These are phyloP conservation scores for Trichoderma simmonsii DNA, from an alignment of 2,329 filamentous ascomycete species.

Conservation along the genomic window DNA sequence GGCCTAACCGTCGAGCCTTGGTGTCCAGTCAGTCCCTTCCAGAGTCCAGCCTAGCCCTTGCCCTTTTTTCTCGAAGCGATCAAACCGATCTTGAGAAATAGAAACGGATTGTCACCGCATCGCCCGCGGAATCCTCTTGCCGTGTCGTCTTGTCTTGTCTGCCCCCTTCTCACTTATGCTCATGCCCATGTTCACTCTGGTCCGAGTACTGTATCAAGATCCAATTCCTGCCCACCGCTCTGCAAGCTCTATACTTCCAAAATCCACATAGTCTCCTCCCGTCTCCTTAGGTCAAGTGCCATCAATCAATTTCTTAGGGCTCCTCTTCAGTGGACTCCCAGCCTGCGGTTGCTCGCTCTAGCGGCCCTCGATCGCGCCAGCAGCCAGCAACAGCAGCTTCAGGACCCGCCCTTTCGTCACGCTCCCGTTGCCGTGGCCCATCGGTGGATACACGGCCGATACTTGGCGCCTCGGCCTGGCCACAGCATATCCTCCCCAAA, in stretches of 20 bases:
- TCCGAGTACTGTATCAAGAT: not conserved
- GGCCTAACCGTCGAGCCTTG: not conserved
- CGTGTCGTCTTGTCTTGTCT: not conserved
- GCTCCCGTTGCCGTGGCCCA: conserved; percentile 17
- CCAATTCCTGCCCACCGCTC: not conserved
- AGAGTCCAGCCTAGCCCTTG: conserved; percentile 6
- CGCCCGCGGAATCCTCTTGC: conserved; percentile 6
- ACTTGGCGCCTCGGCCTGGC: not conserved
- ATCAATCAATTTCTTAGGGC: not conserved
- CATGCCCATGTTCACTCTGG: not conserved
- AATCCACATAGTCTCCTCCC: not conserved
- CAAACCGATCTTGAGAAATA: not conserved
- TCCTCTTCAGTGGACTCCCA: not conserved
- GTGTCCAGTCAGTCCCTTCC: not conserved
- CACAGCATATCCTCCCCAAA: not conserved
- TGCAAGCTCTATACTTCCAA: not conserved
- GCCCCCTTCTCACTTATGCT: not conserved
- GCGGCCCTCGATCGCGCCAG: conserved; percentile 3
- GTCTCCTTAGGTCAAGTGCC: not conserved
- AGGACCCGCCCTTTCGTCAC: conserved; percentile 17
- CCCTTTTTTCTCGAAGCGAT: not conserved
- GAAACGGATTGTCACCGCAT: conserved; percentile 4
- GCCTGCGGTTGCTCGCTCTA: not conserved
- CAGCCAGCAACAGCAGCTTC: not conserved
- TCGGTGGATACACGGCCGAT: not conserved